phyloP scores from a whole-genome alignment of 2,329 filamentous ascomycete species.

The Fusarium subtropicale region DNA sequence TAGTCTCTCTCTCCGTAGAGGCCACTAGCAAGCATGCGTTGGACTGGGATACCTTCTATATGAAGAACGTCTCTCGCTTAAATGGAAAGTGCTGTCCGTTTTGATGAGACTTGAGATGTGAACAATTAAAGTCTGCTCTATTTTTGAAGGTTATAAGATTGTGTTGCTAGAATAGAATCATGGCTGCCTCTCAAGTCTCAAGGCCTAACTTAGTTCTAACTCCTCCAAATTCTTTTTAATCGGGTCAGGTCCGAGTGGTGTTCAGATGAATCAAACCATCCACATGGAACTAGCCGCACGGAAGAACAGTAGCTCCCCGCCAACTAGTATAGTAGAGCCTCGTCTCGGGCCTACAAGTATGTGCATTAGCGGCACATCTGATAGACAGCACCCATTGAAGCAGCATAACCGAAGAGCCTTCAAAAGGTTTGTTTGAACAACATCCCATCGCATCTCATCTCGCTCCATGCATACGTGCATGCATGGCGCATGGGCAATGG shows the following conservation, averaged over 20 bases:
- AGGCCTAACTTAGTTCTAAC: neutral
- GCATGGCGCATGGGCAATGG: constrained; percentile 7
- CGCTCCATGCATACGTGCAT: constrained; percentile 1
- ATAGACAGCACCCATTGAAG: neutral
- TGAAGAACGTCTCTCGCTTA: constrained; percentile 9
- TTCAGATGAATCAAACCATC: constrained; percentile 3
- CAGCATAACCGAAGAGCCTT: constrained; percentile 9
- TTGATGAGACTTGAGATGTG: constrained; percentile 2
- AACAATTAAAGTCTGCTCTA: constrained; percentile 12
- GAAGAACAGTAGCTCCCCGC: constrained; percentile 40
- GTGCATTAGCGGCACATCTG: constrained; percentile 37
- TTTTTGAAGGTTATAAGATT: constrained; percentile 14
- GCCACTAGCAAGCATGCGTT: constrained; percentile 12
- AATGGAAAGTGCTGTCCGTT: neutral
- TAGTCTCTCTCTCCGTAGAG: neutral
- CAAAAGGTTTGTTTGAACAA: constrained; percentile 1
- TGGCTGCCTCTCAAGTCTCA: neutral
- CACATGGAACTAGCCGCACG: constrained; percentile 31
- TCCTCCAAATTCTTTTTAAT: neutral
- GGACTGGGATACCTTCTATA: constrained; percentile 2
- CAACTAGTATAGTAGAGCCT: constrained; percentile 34
- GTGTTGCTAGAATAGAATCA: neutral
- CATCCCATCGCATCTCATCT: neutral
- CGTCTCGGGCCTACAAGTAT: constrained; percentile 16
- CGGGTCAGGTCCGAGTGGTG: neutral